These are phyloP conservation scores for Dioscorea zingiberensis DNA, from an alignment of 106 monocot species.

Conservation along the genomic window DNA sequence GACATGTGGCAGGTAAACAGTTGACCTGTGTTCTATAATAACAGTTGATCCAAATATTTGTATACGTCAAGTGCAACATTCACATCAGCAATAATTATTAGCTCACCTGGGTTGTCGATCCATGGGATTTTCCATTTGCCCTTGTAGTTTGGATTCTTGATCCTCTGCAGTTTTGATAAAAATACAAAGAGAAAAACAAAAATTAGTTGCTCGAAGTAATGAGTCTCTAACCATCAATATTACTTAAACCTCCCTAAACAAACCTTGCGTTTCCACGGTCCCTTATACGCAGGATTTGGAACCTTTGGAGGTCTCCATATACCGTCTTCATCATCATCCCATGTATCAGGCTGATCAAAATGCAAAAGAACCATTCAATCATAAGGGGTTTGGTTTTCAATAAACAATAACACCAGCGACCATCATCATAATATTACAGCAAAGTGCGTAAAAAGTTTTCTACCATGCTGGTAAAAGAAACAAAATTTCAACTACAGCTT, in stretches of 20 bases:
- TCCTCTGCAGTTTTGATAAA: conserved; percentile 50
- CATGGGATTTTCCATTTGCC: conserved; percentile 97
- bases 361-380: conserved; percentile 1
- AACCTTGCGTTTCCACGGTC: conserved; percentile 94
- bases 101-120: conserved; percentile 96
- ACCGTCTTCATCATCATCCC: conserved; percentile 99
- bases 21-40: too few species aligned
- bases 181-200: not conserved
- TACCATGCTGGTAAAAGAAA: not conserved
- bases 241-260: conserved; percentile 3
- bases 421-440: too few species aligned
- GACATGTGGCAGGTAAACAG: too few species aligned
- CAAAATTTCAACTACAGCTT: not conserved
- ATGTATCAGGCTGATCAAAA: conserved; percentile 59
- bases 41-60: too few species aligned
- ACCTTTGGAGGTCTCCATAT: conserved; percentile 79
- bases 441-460: not conserved
- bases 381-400: too few species aligned
- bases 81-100: not conserved
- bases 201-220: not conserved
- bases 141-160: conserved; percentile 97
- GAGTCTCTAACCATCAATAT: conserved; percentile 3
- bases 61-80: too few species aligned
- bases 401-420: too few species aligned
- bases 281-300: conserved; percentile 94